Base-by-base conservation (phyloP, 2,329 filamentous ascomycete species). In the Aspergillus ustus region DNA sequence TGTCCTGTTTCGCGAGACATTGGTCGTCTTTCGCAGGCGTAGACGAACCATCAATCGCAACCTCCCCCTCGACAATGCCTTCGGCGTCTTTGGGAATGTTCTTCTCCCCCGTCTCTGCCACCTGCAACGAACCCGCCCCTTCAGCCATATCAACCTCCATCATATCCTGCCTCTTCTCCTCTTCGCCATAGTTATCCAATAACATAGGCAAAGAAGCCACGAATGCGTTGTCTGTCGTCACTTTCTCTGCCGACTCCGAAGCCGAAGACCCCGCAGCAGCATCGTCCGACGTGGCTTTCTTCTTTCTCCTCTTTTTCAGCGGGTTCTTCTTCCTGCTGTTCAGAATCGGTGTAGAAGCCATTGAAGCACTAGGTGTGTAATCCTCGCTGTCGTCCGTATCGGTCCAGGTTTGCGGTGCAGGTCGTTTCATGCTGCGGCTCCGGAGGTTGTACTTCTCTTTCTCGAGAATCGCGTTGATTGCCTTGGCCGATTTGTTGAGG, bases 341-440 rank as follows among this genome's bases (percentile, higher is more conserved):
- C 25, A 7, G 13, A 7, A 19, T 22, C 13, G 15, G 8, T 9
- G n/a, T 37, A 43, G 75, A 52, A 17, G 25, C 25, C 25, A 25
- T 25, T 25, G 25, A 25, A 25, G 25, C 25, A 5, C 4, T 25
- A 25, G 25, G 25, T 5, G 25, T 65, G 58, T 77, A 80, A 50
- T 76, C 68, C 2, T 73, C 74, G 22, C 73, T 76, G 1, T 71
- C 56, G 28, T 80, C 76, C 1, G 72, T 60, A 60, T 79, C 78
- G 11, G 78, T 48, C 62, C 74, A 76, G 1, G 72, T 73, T 20
- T 67, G 44, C 7, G 37, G 52, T 1, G 29, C 15, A 2, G 57
- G 17, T 6, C 43, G 53, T 9, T 57, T 40, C 17, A 31, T 19
- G 25, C 48, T 28, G 25, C 66, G 63, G 13, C 45, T 60, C 22